Evolutionary conservation across 2,329 filamentous ascomycete species (phyloP).

Genomic region (Paecilomyces sp.): DNA sequence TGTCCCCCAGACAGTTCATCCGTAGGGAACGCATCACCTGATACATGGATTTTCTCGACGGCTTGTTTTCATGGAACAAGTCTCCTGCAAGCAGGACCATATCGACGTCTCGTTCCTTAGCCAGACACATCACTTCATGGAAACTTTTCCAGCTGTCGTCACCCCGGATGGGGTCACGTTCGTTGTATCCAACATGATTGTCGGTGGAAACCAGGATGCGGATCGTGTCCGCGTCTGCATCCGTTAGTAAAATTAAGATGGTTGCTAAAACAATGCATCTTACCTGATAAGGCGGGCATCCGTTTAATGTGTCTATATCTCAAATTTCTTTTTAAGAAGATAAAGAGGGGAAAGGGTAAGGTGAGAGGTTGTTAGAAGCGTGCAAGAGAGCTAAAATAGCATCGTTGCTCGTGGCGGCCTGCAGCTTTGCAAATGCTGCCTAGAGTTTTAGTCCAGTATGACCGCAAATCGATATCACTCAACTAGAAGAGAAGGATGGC

Average conservation of each 20-base stretch:
- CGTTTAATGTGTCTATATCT: neutral
- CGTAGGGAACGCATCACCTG: constrained; percentile 93
- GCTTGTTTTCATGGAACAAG: constrained; percentile 97
- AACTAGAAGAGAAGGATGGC: neutral
- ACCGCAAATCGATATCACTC: neutral
- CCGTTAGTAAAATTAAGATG: constrained; percentile 1
- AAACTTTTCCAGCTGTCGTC: constrained; percentile 97
- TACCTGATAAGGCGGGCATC: constrained; percentile 23
- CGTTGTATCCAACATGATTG: constrained; percentile 95
- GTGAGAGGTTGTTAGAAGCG: neutral
- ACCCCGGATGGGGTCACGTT: constrained; percentile 87
- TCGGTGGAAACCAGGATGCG: constrained; percentile 91
- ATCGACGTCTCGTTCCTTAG: constrained; percentile 82
- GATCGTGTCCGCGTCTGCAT: constrained; percentile 68
- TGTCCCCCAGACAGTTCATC: constrained; percentile 90
- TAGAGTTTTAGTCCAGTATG: neutral
- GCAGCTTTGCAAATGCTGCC: neutral
- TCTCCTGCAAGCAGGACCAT: constrained; percentile 93
- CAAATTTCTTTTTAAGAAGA: neutral
- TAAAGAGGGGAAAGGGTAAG: neutral
- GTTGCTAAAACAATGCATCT: constrained; percentile 3
- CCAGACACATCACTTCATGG: constrained; percentile 88
- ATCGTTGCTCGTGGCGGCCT: neutral
- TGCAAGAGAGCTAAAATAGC: neutral
- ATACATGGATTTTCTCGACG: constrained; percentile 89